Evolutionary conservation across 2,329 filamentous ascomycete species (phyloP), one percentile per base, ranked within the genome.

Genomic region (Aspergillus sergii): DNA sequence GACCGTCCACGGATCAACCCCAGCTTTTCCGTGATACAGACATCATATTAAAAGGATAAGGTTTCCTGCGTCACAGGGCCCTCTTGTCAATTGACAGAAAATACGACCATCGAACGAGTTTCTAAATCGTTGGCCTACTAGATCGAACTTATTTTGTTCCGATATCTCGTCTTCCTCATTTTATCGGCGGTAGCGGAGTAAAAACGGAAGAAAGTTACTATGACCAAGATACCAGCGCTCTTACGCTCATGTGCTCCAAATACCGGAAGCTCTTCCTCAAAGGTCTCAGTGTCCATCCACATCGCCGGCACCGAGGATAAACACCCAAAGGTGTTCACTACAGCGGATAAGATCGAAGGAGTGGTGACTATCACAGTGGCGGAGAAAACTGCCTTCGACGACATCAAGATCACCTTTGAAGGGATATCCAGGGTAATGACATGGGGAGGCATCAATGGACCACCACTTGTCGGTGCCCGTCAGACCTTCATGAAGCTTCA

Each of bases 111-210:
- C 12, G 12, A 11, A 9, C 10, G 12, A 5, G 0, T 23, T 45
- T 23, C n/a, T 4, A 1, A 11, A 4, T 1, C 11, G 10, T 12
- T 11, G 5, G 7, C 4, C 2, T 12, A 45, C n/a, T 2, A 6
- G 3, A 2, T 14, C 21, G 5, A 4, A 11, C 2, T 45, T 3
- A 1, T 45, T 4, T 11, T 23, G 19, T 23, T 45, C 41, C 21
- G 21, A 4, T 23, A 11, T 45, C 10, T 14, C 2, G 1, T 23
- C n/a, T 1, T 4, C 11, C 21, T 23, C 43, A 26, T 23, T 8
- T 23, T 39, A 23, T 23, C 23, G 3, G 23, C 3, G 8, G 2
- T 12, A 4, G n/a, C n/a, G n/a, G 21, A 36, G 16, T 1, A 23
- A 46, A 23, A 6, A 12, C 19, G n/a, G 30, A 32, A 11, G 30